These are phyloP conservation scores for Sedum album DNA, from an alignment of 164 flowering plant genomes.

Conservation along the genomic window DNA sequence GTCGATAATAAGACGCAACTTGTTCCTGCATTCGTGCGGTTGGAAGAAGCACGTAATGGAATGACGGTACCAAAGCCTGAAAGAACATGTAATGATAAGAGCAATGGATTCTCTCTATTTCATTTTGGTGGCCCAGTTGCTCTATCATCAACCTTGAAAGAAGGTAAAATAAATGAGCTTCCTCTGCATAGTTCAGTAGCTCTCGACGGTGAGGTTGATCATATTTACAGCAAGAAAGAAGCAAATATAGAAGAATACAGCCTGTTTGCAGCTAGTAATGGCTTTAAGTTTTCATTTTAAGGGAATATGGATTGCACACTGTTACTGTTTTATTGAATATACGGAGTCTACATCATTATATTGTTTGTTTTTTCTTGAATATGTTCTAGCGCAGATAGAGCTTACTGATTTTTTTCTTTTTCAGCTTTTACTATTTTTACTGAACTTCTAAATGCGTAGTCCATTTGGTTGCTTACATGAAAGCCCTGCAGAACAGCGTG, in stretches of 20 bases:
- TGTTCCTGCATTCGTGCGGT: conserved; percentile 3
- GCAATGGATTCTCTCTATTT: conserved; percentile 66
- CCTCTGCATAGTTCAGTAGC: conserved; percentile 20
- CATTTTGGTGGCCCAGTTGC: conserved; percentile 87
- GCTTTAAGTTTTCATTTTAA: conserved; percentile 55
- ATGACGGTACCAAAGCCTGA: conserved; percentile 17
- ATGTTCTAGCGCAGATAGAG: not conserved
- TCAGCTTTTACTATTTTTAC: no score
- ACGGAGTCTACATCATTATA: not conserved
- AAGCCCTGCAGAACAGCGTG: no score
- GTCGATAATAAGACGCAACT: conserved; percentile 12
- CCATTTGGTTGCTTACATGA: no score
- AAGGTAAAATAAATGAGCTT: conserved; percentile 25
- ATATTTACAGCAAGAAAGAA: conserved; percentile 41
- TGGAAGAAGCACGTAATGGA: conserved; percentile 11
- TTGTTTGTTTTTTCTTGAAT: not conserved
- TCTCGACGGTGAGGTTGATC: conserved; percentile 24
- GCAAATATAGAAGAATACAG: conserved; percentile 65
- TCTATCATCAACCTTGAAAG: conserved; percentile 34
- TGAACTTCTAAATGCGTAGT: no score
- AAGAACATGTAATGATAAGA: conserved; percentile 14
- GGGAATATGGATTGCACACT: not conserved
- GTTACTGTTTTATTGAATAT: not conserved
- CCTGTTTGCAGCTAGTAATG: conserved; percentile 66
- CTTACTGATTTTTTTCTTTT: no score